Conservation (phyloP, 371 early-diverging fungal species). For the Coemansia sp. region DNA sequence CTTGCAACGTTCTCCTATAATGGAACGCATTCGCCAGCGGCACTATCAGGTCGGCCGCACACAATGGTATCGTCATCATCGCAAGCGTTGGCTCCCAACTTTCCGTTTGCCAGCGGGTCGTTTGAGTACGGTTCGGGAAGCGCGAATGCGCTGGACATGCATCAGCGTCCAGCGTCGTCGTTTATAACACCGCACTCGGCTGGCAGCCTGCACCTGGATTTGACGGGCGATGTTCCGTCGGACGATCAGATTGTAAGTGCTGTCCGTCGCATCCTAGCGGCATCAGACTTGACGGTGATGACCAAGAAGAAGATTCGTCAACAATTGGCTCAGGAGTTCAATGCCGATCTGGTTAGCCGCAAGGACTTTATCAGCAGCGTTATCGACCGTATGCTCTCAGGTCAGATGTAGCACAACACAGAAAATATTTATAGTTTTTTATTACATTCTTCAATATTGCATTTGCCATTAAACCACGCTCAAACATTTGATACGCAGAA, state of each 20-base stretch:
- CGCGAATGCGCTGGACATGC: neutral
- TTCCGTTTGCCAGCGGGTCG: conserved; percentile 13
- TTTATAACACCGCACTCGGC: conserved; percentile 1
- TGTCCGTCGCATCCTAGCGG: conserved; percentile 73
- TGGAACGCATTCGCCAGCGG: conserved; percentile 9
- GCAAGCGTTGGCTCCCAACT: conserved; percentile 63
- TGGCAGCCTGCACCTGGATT: conserved; percentile 3
- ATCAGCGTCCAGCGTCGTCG: conserved; percentile 16
- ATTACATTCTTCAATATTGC: neutral
- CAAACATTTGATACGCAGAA: too few species aligned
- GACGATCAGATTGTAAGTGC: conserved; percentile 77
- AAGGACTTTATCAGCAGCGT: conserved; percentile 78
- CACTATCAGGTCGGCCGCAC: conserved; percentile 14
- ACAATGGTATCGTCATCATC: conserved; percentile 85
- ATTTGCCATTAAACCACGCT: neutral
- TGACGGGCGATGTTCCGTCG: conserved; percentile 54
- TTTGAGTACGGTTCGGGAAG: conserved; percentile 7
- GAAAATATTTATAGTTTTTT: neutral
- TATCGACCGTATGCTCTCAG: conserved; percentile 59
- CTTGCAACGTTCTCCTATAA: neutral
- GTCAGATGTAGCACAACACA: conserved; percentile 10
- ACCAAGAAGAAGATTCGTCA: conserved; percentile 72
- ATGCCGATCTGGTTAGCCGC: conserved; percentile 59
- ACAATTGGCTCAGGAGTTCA: conserved; percentile 55
- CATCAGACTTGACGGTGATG: conserved; percentile 74